Evolutionary conservation across 2,329 filamentous ascomycete species (phyloP).

Genomic region (Ascochyta lentis): DNA sequence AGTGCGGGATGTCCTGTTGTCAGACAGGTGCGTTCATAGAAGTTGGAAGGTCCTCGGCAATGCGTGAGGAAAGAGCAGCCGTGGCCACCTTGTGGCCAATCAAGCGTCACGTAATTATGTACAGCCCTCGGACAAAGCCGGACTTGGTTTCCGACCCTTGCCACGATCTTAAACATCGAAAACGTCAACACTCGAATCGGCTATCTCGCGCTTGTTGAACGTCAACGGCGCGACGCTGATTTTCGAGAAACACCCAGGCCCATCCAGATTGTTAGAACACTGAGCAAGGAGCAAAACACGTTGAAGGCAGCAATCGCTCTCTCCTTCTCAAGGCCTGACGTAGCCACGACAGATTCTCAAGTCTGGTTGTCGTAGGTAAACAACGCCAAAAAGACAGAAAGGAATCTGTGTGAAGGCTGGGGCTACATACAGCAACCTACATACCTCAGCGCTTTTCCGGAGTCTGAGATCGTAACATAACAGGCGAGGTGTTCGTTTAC

Average conservation of each 20-base stretch:
- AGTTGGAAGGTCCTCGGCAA: constrained; percentile 14
- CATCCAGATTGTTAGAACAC: too few species aligned
- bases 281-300: background rate
- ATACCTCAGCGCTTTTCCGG: background rate
- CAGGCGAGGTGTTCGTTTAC: background rate
- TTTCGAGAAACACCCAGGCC: background rate
- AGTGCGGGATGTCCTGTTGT: constrained; percentile 31
- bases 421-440: background rate
- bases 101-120: background rate
- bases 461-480: background rate
- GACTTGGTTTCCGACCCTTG: constrained; percentile 10
- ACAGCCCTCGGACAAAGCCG: constrained; percentile 7
- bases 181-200: constrained; percentile 23
- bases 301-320: background rate
- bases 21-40: constrained; percentile 37
- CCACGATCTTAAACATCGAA: constrained; percentile 18
- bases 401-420: background rate
- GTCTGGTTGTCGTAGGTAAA: background rate
- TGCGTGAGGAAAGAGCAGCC: background rate
- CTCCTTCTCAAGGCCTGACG: background rate
- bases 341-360: background rate
- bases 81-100: background rate
- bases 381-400: background rate
- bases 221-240: background rate
- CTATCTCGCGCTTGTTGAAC: constrained; percentile 7